phyloP scores from a whole-genome alignment of 139 green algal genomes.

The Chlorella sp. region DNA sequence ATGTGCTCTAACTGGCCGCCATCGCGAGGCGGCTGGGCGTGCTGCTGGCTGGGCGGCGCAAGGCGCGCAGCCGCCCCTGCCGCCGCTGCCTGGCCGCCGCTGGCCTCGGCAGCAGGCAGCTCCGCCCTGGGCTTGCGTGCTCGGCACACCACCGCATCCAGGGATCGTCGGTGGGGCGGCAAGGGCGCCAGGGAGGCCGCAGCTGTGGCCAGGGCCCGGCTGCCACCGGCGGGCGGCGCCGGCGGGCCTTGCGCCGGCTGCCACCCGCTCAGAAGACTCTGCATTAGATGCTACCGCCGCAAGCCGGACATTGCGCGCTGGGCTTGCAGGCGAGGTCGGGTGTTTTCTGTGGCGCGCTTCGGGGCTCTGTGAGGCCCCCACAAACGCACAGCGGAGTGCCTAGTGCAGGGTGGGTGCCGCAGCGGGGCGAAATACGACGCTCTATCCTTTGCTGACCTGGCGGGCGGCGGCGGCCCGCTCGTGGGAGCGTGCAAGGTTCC shows the following conservation, averaged over 20 bases:
- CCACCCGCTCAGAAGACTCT: neutral
- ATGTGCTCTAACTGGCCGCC: too few species aligned
- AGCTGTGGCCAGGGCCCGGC: neutral
- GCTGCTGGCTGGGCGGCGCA: conserved; percentile 11
- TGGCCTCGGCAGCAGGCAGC: neutral
- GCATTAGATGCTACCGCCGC: neutral
- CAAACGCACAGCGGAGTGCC: too few species aligned
- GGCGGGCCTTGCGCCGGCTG: neutral
- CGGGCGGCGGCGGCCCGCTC: too few species aligned
- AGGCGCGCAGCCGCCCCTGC: neutral
- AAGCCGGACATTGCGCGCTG: too few species aligned
- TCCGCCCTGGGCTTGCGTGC: neutral
- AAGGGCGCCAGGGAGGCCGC: neutral
- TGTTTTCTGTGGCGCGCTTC: too few species aligned
- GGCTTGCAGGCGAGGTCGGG: too few species aligned
- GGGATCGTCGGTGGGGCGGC: neutral
- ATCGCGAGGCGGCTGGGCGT: conserved; percentile 16
- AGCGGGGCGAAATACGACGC: too few species aligned
- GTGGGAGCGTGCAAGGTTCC: too few species aligned
- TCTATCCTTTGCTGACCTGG: too few species aligned
- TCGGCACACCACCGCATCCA: neutral
- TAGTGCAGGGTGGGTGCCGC: too few species aligned
- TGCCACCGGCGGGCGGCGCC: neutral
- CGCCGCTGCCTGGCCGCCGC: neutral
- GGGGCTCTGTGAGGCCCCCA: too few species aligned